phyloP scores from a whole-genome alignment of 108 stramenopile genomes.

The Nitzschia putrida region DNA sequence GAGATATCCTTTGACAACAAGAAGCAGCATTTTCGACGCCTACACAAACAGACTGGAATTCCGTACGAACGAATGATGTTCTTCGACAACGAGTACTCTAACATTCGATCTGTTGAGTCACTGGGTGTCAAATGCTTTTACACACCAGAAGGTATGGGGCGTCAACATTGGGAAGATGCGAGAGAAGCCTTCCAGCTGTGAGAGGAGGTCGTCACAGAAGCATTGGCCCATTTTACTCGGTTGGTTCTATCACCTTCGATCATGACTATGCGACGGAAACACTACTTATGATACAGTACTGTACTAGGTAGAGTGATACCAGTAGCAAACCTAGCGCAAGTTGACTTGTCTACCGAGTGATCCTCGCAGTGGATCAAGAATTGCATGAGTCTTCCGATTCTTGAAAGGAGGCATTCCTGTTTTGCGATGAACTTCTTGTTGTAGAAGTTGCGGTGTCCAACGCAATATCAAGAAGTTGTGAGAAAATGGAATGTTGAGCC shows the following conservation, averaged over 20 bases:
- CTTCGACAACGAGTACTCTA: conserved; percentile 86
- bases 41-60: conserved; percentile 65
- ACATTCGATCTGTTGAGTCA: conserved; percentile 57
- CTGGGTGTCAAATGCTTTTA: conserved; percentile 78
- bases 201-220: background rate
- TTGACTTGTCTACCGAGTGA: too few species aligned
- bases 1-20: conserved; percentile 69
- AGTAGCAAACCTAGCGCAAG: too few species aligned
- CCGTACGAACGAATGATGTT: conserved; percentile 80
- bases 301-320: too few species aligned
- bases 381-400: too few species aligned
- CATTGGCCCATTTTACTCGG: too few species aligned
- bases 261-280: too few species aligned
- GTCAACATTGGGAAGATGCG: conserved; percentile 59
- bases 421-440: too few species aligned
- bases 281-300: too few species aligned
- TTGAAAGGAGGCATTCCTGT: too few species aligned
- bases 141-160: conserved; percentile 73
- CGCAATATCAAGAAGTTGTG: background rate
- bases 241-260: too few species aligned
- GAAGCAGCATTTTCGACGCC: conserved; percentile 57
- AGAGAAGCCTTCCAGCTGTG: conserved; percentile 51
- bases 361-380: too few species aligned
- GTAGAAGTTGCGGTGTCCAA: background rate
- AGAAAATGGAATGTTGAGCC: background rate